phyloP scores from a whole-genome alignment of 2,329 filamentous ascomycete genomes.

The Tolypocladium amazonense region DNA sequence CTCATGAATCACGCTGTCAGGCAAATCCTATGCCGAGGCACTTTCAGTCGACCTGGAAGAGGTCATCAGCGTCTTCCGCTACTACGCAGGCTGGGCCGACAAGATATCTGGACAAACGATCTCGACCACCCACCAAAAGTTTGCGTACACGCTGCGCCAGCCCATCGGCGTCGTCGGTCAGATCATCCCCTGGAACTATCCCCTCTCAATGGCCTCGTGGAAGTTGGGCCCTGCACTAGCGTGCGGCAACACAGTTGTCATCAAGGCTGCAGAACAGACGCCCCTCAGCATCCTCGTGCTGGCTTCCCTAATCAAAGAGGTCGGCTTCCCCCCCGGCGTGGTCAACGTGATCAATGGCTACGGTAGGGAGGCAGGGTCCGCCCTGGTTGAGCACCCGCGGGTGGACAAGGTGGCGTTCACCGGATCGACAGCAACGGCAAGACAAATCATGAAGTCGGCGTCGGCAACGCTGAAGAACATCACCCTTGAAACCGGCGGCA shows the following conservation, averaged over 20 bases:
- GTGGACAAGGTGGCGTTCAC: slow-evolving; percentile 76
- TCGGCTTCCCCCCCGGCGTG: slow-evolving; percentile 69
- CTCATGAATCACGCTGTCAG: neutral
- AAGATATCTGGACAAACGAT: slow-evolving; percentile 72
- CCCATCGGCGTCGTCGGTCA: slow-evolving; percentile 64
- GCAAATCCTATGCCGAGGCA: slow-evolving; percentile 48
- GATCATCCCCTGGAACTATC: slow-evolving; percentile 71
- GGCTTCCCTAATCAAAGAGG: slow-evolving; percentile 56
- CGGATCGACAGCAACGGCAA: slow-evolving; percentile 61
- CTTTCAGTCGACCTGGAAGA: slow-evolving; percentile 53
- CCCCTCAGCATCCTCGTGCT: slow-evolving; percentile 56
- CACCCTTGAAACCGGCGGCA: slow-evolving; percentile 57
- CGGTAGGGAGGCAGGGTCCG: slow-evolving; percentile 56
- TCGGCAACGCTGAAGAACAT: slow-evolving; percentile 56
- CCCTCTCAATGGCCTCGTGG: slow-evolving; percentile 42
- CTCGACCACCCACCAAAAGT: slow-evolving; percentile 54
- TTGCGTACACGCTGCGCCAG: slow-evolving; percentile 66
- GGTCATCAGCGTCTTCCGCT: slow-evolving; percentile 42
- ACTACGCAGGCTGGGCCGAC: slow-evolving; percentile 71
- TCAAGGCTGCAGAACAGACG: slow-evolving; percentile 60
- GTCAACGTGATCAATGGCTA: slow-evolving; percentile 67
- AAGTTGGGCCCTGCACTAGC: slow-evolving; percentile 65
- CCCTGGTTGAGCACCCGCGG: slow-evolving; percentile 54
- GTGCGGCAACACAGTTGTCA: slow-evolving; percentile 51
- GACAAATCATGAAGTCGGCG: slow-evolving; percentile 67